phyloP scores from a whole-genome alignment of 805 yeast genomes.

The Starmerella potacharoeniae region DNA sequence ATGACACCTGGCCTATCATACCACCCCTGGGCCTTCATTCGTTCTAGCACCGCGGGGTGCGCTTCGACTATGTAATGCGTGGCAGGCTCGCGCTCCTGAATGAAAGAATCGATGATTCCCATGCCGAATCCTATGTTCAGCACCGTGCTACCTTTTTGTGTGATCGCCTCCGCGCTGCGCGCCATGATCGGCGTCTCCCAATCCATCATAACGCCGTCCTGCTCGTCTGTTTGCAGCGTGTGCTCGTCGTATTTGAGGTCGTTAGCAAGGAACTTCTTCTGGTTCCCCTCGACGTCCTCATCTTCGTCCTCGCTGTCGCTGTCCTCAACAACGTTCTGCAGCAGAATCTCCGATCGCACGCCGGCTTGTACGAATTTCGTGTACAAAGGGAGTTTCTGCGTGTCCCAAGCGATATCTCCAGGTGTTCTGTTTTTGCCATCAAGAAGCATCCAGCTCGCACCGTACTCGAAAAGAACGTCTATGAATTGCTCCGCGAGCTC shows the following conservation, averaged over 20 bases:
- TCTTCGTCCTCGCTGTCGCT: conserved; percentile 17
- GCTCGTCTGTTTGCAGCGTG: conserved; percentile 59
- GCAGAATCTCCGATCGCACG: conserved; percentile 71
- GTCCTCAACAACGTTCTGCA: conserved; percentile 46
- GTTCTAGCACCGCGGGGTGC: conserved; percentile 75
- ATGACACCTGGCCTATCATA: conserved; percentile 58
- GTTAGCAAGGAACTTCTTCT: conserved; percentile 51
- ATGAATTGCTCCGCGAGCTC: conserved; percentile 37
- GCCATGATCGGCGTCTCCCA: conserved; percentile 85
- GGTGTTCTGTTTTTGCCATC: conserved; percentile 69
- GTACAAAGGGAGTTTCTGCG: conserved; percentile 35
- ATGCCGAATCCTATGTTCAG: conserved; percentile 90
- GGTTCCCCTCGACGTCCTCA: conserved; percentile 31
- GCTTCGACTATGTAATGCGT: conserved; percentile 87
- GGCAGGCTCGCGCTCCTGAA: conserved; percentile 47
- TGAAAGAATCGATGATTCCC: conserved; percentile 85
- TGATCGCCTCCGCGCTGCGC: conserved; percentile 65
- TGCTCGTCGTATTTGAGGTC: conserved; percentile 48
- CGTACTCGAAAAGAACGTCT: conserved; percentile 59
- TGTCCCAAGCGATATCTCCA: conserved; percentile 61
- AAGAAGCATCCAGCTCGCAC: conserved; percentile 83
- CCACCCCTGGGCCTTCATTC: conserved; percentile 73
- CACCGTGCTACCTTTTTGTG: conserved; percentile 39
- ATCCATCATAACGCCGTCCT: conserved; percentile 96
- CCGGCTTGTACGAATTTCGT: conserved; percentile 63